phyloP scores from a whole-genome alignment of 176 grass and related monocot species.

The Aegilops umbellulata region DNA sequence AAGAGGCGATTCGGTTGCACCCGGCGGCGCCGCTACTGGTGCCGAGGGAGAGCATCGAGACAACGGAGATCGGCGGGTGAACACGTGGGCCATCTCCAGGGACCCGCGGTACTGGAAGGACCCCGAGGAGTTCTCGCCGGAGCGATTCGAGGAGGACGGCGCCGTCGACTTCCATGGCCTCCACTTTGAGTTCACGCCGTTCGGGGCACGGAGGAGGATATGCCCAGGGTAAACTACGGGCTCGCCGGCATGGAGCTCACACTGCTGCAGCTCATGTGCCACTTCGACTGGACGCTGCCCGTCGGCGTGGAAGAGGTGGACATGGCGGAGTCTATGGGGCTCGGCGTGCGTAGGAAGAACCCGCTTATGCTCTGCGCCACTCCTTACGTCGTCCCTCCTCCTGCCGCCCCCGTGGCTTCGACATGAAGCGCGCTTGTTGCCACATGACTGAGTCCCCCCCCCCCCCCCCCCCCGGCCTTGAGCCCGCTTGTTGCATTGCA shows the following conservation, averaged over 20 bases:
- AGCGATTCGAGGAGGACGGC: slow-evolving; percentile 28
- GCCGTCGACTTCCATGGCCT: slow-evolving; percentile 16
- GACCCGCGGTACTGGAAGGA: slow-evolving; percentile 44
- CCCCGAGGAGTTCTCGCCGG: slow-evolving; percentile 36
- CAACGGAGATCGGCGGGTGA: slow-evolving; percentile 40
- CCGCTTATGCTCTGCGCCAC: slow-evolving; percentile 3
- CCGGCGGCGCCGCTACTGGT: slow-evolving; percentile 40
- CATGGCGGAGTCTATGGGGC: slow-evolving; percentile 29
- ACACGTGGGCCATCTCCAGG: slow-evolving; percentile 32
- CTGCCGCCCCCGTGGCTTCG: neutral
- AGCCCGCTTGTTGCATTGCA: neutral
- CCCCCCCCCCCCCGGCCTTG: no score
- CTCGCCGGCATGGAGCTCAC: slow-evolving; percentile 34
- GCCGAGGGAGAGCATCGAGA: slow-evolving; percentile 32
- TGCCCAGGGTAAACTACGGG: slow-evolving; percentile 42
- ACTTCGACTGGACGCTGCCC: slow-evolving; percentile 42
- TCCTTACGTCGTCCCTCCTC: neutral
- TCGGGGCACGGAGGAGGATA: slow-evolving; percentile 39
- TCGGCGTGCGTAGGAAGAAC: slow-evolving; percentile 27
- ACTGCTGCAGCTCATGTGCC: slow-evolving; percentile 32
- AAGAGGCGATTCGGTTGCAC: slow-evolving; percentile 48
- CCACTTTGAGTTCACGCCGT: slow-evolving; percentile 37
- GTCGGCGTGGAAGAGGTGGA: neutral
- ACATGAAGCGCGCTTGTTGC: neutral
- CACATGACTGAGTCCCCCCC: no score